Base-by-base conservation (phyloP, 2,329 filamentous ascomycete species). In the Byssothecium circinans region DNA sequence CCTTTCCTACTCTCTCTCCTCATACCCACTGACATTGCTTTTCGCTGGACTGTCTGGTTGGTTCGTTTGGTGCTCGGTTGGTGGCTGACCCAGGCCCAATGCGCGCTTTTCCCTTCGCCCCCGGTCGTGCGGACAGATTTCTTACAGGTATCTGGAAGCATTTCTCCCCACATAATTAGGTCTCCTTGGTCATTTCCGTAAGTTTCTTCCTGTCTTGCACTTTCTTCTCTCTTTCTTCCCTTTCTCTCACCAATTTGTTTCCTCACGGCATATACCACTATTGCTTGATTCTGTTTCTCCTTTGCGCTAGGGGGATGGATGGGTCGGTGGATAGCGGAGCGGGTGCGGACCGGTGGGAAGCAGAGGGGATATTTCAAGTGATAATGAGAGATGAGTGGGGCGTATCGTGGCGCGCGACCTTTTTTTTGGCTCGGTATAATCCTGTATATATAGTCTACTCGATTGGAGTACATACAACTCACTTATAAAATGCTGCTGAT, bases 1-100 rank as follows among this genome's bases (percentile, higher is more conserved):
- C 58, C 54, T 63, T 62, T 65, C 57, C 61, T 45, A 44, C 45
- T 62, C 56, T 62, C 35, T 43, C 61, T 58, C 57, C 57, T 62
- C 64, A 69, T 69, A 69, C 65, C 66, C 66, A 59, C 57, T 60
- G 36, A 39, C 15, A 53, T 49, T 32, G 8, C 52, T 66, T 61
- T 66, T 60, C 63, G 53, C 56, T 65, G 62, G 63, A 65, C 55
- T 59, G 49, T 45, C 54, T 51, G 29, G 29, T n/a, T n/a, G 29
- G 29, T 32, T 12, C 5, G 25, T 7, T 27, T 27, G 25, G 25
- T 12, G 4, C 14, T 14, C 14, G 8, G 29, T 53, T 64, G 58
- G 62, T 67, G 69, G 69, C 69, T 71, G 69, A 68, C 67, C 65
- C 66, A 64, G 69, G 69, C 67, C 65, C 66, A 64, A 64, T 61